Evolutionary conservation across 306 rosid genomes (phyloP), one percentile per base, ranked within the genome.

Genomic region (Gastrolobium villosum): DNA sequence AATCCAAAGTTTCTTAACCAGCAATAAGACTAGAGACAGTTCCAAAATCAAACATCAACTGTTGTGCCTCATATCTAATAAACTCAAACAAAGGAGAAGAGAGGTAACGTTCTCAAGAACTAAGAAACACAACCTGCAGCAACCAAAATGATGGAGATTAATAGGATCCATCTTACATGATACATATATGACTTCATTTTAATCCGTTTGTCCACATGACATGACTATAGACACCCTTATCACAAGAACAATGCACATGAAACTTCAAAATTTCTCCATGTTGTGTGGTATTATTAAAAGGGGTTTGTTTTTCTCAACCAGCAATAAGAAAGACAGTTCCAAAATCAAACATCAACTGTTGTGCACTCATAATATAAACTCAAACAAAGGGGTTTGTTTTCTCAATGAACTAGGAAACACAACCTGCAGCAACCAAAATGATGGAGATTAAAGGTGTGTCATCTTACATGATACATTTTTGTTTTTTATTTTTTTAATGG

Each of bases 61-160:
- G 77, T 53, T 86, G 85, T 10, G 88, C 92, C 70, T 86, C 83
- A 0, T 74, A 83, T 64, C 86, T 82, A 28, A 78, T 5, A 65
- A 87, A 80, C 52, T 87, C 89, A 11, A 86, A 89, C 53, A 89
- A 78, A 7, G 54, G 65, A 10, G 87, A 57, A 10, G 88, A 89
- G 61, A 89, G 75, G 65, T 87, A 87, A 8, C 84, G 88, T 78
- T 87, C 89, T 72, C 90, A 88, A 2, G 40, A 72, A 67, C 87
- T 85, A 7, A 90, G 88, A 61, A 89, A 85, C 39, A 89, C 43
- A 55, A 74, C 88, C 88, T 89, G 76, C 80, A 74, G 7, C 74
- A 72, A 63, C 5, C 35, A 72, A 13, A 34, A 78, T 30, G 5
- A 56, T 1, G 11, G 5, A 5, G 28, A n/a, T n/a, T 31, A 10